Evolutionary conservation across 768 basidiomycete species (phyloP), one percentile per base, ranked within the genome.

Genomic region (Agrocybe pediades): DNA sequence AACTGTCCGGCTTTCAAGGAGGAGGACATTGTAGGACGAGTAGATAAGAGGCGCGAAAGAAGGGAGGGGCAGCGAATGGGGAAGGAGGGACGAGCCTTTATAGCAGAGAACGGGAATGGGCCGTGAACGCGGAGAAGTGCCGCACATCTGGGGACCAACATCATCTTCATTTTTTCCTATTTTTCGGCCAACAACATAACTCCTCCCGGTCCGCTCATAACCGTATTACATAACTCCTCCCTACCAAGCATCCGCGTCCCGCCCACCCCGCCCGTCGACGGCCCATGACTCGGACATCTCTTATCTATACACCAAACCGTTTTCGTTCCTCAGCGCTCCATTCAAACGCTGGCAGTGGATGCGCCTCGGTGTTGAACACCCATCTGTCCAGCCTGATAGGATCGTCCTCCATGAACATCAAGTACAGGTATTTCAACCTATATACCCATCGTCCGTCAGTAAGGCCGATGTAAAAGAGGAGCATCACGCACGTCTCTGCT

Each of bases 341-440:
- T 43, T 74, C 61, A 61, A 90, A 86, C 26, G 89, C 75, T 8
- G 88, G 88, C 16, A 92, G 73, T 9, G 91, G 88, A 65, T 92
- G 92, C 4, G 90, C 92, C 68, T 85, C 84, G 1, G 84, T 85
- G 56, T 84, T 85, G 59, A 85, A 84, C 16, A 84, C 82, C 79
- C 81, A 85, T 58, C 73, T 62, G 33, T 83, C 78, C 43, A 85
- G 60, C 6, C 83, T 74, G 51, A 90, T 57, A 2, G 76, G 76
- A 56, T 91, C 86, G 8, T 82, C 78, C 25, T 88, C 79, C 49
- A 73, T 72, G 67, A 90, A 92, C 64, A 88, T 67, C 19, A 92
- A 73, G 65, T 87, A 84, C 42, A 89, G 74, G 65, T 91, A 90
- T 70, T 90, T 89, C 51, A 90, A 71, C 57, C 84, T 86, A 62